Evolutionary conservation across 169 alveolate species (phyloP), one percentile per base, ranked within the genome.

Genomic region (Eimeria acervulina): DNA sequence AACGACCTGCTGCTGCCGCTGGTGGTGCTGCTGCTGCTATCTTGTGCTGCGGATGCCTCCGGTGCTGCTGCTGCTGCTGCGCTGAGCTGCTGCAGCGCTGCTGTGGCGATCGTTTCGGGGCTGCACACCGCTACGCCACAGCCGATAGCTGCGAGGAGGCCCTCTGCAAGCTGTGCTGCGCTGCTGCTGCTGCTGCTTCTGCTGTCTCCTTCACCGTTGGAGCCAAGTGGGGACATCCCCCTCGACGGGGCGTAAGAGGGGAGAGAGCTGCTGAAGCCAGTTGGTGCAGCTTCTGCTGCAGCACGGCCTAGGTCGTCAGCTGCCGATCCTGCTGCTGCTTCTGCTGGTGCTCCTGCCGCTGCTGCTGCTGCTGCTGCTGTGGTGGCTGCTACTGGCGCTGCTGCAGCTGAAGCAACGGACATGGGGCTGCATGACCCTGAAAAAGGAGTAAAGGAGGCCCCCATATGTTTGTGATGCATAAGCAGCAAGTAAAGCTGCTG

Each of bases 61-160:
- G 95, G 38, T 61, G 72, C 66, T 66, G 85, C 88, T n/a, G 76
- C 74, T 23, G 68, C 87, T 40, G 13, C 87, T 70, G 55, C 52
- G 19, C 38, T 61, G 26, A 68, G 47, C 87, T 63, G 95, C 47
- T 72, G 95, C 63, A 80, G 38, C 1, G 95, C 90, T 23, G 95
- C 95, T 19, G 95, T 70, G 40, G 81, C 90, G 21, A 93, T 42
- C 21, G 93, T 66, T 6, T 63, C 84, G 51, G 89, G 93, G 19
- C 59, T 83, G 83, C 96, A 93, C 40, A 93, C 85, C 2, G 96
- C 88, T 44, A 93, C 89, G 19, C 92, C 88, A 80, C 88, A 76
- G 51, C 96, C 96, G 13, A 63, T 84, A 15, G 93, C 81, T 33
- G 92, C 93, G 31, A 66, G 84, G 85, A 61, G 89, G 87, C 36